phyloP scores from a whole-genome alignment of 1,284 basidiomycete genomes.

The Ganoderma multipileum region DNA sequence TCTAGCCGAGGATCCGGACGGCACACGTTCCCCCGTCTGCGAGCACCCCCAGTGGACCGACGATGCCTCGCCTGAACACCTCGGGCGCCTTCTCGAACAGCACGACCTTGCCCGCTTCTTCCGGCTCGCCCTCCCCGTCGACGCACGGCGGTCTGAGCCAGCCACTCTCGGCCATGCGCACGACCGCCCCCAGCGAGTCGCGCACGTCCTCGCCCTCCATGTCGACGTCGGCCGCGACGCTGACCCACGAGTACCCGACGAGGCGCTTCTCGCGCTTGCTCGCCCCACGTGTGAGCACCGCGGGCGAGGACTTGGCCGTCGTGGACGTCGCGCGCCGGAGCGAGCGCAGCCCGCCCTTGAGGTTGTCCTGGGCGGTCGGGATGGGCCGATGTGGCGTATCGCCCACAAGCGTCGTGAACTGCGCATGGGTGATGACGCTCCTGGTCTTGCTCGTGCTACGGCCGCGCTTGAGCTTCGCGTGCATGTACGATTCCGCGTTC shows the following conservation, averaged over 20 bases:
- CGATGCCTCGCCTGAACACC: conserved; percentile 44
- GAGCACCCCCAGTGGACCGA: conserved; percentile 38
- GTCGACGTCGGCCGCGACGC: conserved; percentile 75
- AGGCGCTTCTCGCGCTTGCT: conserved; percentile 34
- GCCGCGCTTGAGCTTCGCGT: conserved; percentile 21
- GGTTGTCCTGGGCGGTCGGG: conserved; percentile 73
- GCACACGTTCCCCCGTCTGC: conserved; percentile 45
- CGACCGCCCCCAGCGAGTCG: conserved; percentile 65
- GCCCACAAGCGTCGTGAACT: conserved; percentile 81
- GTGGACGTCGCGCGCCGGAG: conserved; percentile 50
- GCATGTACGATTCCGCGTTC: neutral
- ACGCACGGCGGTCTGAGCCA: conserved; percentile 37
- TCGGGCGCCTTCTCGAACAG: conserved; percentile 70
- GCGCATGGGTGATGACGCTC: conserved; percentile 41
- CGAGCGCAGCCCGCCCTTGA: conserved; percentile 72
- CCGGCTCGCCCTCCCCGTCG: conserved; percentile 47
- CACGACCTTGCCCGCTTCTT: conserved; percentile 43
- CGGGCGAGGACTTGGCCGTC: conserved; percentile 23
- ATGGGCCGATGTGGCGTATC: conserved; percentile 67
- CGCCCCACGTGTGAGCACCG: conserved; percentile 21
- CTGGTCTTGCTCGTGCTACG: conserved; percentile 21
- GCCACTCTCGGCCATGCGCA: conserved; percentile 52
- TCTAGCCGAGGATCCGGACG: conserved; percentile 39
- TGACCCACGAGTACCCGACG: conserved; percentile 79
- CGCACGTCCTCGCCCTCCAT: conserved; percentile 79